Base-by-base conservation (phyloP, 129 eudicot genomes). In the Pulicaria dysenterica region DNA sequence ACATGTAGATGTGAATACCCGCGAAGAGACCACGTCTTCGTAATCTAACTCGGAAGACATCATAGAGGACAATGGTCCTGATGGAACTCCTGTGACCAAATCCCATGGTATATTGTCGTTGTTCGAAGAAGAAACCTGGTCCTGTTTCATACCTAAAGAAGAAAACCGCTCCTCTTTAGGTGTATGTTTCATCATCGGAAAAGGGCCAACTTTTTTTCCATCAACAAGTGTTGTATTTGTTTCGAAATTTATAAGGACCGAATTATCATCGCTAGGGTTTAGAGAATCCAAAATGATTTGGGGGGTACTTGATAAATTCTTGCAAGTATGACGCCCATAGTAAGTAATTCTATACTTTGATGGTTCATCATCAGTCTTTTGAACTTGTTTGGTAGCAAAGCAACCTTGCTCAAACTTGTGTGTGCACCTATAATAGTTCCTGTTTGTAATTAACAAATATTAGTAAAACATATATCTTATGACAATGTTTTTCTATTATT, bases 361-460 rank as follows among this genome's bases (percentile, higher is more conserved):
- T 47, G 81, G 82, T 14, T 81, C 74, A 6, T 80, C 86, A 42
- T 79, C 73, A 2, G 69, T 75, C 73, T 14, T 81, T 79, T 86
- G 88, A 19, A 86, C 88, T 50, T 86, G 86, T 79, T 86, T 86
- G 17, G 80, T 83, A 43, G 92, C 92, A 57, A 49, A 64, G 58
- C 88, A 86, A 3, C 80, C 85, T 86, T 81, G 88, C 9, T 86
- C 92, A 64, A n/a, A 58, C 78, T 83, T 86, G 84, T 86, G 86
- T 11, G 86, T 86, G 79, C 96, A 90, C 62, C 90, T 82, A 47
- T 41, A 89, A 81, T 89, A 89, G 72, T 80, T 74, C 77, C 96
- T 89, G 83, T 78, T 64, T 41, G 31, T 24, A 24, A 45, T 37
- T 16, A 5, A 56, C 15, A 48, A 12, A 73, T 51, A 36, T 6